Evolutionary conservation across 148 eudicot species (phyloP).

Genomic region (Fagopyrum esculentum): DNA sequence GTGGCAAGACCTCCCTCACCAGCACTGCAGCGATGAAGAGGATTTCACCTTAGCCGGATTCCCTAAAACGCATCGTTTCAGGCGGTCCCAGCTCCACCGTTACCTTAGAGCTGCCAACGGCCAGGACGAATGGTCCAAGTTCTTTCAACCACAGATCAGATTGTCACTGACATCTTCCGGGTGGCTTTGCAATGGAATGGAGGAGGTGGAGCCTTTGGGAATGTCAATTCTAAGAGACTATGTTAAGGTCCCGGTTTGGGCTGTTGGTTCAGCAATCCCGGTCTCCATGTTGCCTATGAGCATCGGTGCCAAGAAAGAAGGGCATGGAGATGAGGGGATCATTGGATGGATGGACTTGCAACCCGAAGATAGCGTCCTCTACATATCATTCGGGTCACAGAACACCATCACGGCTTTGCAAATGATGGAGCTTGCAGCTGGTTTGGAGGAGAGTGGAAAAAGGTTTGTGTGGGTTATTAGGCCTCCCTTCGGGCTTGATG

Average conservation of each 20-base stretch:
- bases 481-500: conserved; percentile 56
- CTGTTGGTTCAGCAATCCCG: conserved; percentile 53
- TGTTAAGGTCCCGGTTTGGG: conserved; percentile 49
- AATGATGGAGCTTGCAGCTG: conserved; percentile 73
- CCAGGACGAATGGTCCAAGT: conserved; percentile 49
- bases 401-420: conserved; percentile 51
- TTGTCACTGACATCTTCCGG: conserved; percentile 31
- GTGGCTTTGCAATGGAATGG: conserved; percentile 57
- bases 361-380: conserved; percentile 40
- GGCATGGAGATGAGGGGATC: conserved; percentile 12
- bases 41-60: conserved; percentile 48
- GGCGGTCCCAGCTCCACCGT: conserved; percentile 17
- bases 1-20: conserved; percentile 69
- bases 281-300: background rate
- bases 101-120: conserved; percentile 53
- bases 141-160: conserved; percentile 43
- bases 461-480: conserved; percentile 74
- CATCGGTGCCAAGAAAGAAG: background rate
- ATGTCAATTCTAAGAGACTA: conserved; percentile 30
- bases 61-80: conserved; percentile 40
- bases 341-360: conserved; percentile 41
- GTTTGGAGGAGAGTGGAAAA: conserved; percentile 53
- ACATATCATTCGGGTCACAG: conserved; percentile 81
- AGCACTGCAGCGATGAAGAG: conserved; percentile 18
- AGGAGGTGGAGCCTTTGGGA: conserved; percentile 68